phyloP scores from a whole-genome alignment of 2,329 filamentous ascomycete species.

The Graphilbum ipis-grandicollis region DNA sequence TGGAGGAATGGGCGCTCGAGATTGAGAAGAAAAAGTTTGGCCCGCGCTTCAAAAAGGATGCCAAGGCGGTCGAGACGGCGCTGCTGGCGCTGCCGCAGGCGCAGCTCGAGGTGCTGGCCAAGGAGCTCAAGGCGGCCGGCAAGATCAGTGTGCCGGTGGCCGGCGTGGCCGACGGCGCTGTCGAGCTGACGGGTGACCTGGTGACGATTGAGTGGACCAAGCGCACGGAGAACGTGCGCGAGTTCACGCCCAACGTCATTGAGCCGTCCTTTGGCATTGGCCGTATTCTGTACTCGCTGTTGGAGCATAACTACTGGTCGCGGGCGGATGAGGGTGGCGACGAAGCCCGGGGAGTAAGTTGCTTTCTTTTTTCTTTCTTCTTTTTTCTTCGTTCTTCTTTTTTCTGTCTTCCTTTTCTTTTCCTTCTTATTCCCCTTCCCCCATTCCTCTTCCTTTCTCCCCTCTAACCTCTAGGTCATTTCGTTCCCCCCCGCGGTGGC shows the following conservation, averaged over 20 bases:
- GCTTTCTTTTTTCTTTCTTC: background rate
- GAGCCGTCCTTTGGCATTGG: constrained; percentile 97
- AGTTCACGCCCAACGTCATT: constrained; percentile 91
- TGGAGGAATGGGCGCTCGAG: constrained; percentile 79
- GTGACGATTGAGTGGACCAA: constrained; percentile 73
- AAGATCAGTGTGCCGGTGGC: constrained; percentile 65
- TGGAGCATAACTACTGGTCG: constrained; percentile 93
- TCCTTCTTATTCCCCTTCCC: background rate
- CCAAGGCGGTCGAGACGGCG: constrained; percentile 67
- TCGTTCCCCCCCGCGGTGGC: constrained; percentile 49
- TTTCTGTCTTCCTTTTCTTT: constrained; percentile 24
- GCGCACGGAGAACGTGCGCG: constrained; percentile 64
- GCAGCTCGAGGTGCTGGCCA: constrained; percentile 60
- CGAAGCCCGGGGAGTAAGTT: constrained; percentile 70
- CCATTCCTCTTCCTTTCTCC: background rate
- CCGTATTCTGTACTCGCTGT: constrained; percentile 78
- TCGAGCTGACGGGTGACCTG: constrained; percentile 62
- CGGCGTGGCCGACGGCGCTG: constrained; percentile 48
- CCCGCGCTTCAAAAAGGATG: constrained; percentile 87
- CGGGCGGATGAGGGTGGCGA: constrained; percentile 53
- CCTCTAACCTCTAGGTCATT: constrained; percentile 30
- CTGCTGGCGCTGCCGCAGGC: constrained; percentile 63
- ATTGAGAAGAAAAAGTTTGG: constrained; percentile 94
- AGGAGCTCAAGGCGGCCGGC: constrained; percentile 54
- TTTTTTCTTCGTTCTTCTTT: background rate